Percentiles rank a stretch among this genome's conserved stretches.
These are phyloP conservation scores for Wickerhamiella shivajii DNA, from an alignment of 805 yeast species.

Conservation along the genomic window DNA sequence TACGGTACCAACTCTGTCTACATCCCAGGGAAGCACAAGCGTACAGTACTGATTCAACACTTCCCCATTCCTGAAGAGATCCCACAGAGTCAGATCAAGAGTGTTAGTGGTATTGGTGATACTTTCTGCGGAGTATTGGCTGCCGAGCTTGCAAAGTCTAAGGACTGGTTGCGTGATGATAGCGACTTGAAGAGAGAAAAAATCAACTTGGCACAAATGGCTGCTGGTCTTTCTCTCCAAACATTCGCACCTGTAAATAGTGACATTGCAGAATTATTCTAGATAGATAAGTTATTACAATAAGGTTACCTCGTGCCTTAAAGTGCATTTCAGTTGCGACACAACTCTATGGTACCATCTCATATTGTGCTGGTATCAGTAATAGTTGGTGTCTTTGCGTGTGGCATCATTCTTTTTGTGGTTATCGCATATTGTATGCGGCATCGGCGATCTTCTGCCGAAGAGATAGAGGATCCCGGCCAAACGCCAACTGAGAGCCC, in stretches of 20 bases:
- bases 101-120: conserved; percentile 87
- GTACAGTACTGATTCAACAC: conserved; percentile 42
- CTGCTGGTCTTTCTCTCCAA: conserved; percentile 26
- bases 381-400: no score
- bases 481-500: no score
- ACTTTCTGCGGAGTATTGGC: conserved; percentile 53
- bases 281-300: no score
- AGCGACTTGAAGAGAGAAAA: conserved; percentile 21
- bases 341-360: no score
- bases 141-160: conserved; percentile 26
- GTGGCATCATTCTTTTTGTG: no score
- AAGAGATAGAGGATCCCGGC: no score
- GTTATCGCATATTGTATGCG: no score
- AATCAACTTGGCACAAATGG: conserved; percentile 24
- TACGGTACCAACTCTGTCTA: conserved; percentile 15
- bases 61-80: conserved; percentile 31
- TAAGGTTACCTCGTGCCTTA: no score
- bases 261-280: conserved; percentile 10
- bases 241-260: conserved; percentile 21
- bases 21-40: conserved; percentile 14
- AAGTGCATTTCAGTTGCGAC: no score
- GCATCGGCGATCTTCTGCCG: no score
- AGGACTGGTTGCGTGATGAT: conserved; percentile 22
- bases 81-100: conserved; percentile 30
- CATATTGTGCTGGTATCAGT: no score